phyloP scores from a whole-genome alignment of 768 basidiomycete genomes.

The Rhizopogon vinicolor region DNA sequence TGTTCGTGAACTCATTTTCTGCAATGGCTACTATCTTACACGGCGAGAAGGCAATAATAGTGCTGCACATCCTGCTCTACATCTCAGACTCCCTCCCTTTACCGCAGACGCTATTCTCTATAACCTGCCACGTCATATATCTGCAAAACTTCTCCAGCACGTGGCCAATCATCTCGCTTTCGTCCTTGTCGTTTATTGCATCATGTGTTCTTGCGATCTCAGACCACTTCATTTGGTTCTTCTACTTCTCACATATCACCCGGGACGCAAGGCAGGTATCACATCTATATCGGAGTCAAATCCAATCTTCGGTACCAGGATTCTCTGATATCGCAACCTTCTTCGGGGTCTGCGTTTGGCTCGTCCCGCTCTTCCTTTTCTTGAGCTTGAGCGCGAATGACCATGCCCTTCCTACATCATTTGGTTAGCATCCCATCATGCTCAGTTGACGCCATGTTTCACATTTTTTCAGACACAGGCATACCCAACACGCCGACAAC shows the following conservation, averaged over 20 bases:
- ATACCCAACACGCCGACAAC: conserved; percentile 18
- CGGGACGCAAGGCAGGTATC: conserved; percentile 53
- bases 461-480: conserved; percentile 7
- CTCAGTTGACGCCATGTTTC: background rate
- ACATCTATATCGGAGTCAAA: conserved; percentile 40
- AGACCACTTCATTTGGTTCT: conserved; percentile 98
- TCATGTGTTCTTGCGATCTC: conserved; percentile 82
- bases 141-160: conserved; percentile 84
- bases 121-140: conserved; percentile 83
- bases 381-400: conserved; percentile 95
- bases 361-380: conserved; percentile 90
- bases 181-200: conserved; percentile 76
- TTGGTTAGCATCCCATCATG: conserved; percentile 29
- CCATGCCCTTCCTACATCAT: conserved; percentile 81
- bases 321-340: conserved; percentile 81
- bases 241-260: conserved; percentile 77
- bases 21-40: conserved; percentile 1
- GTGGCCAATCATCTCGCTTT: conserved; percentile 93
- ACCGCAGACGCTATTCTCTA: conserved; percentile 70
- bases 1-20: conserved; percentile 44
- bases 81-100: conserved; percentile 80
- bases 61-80: conserved; percentile 72
- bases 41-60: conserved; percentile 63
- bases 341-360: conserved; percentile 84
- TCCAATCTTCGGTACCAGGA: conserved; percentile 29